Evolutionary conservation across 352 stramenopile species (phyloP), one percentile per base, ranked within the genome.

Genomic region (Achlya hypogyna): DNA sequence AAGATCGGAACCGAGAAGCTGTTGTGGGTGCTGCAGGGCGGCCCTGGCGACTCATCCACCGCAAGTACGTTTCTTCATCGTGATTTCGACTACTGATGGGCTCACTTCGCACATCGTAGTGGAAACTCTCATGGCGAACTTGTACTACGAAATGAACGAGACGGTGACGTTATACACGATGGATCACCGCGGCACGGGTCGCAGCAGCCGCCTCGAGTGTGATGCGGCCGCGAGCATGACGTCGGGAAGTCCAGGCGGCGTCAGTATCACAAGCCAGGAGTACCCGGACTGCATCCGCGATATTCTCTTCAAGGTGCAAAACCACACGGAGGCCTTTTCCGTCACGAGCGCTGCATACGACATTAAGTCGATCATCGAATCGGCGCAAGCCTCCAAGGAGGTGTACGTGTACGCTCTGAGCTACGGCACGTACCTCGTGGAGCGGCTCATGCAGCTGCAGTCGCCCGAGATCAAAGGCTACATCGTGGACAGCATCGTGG

Each of bases 1-100:
- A 27, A 59, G 18, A 51, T 58, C 42, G 60, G 60, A 29, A 67
- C 20, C 10, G 60, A 67, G 14, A 86, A 86, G 43, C 72, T 81
- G 22, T 65, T 90, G 34, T 90, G 82, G 82, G 76, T 90, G 49
- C 72, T 90, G 28, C 82, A 90, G 52, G 82, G 82, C 52, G 82
- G 82, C 0, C 82, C 82, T 5, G 82, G 82, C 6, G 82, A 81
- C 20, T 88, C 82, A 23, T 90, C 82, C 5, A 87, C 77, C 4
- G 82, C 79, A 27, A 85, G n/a, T 54, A 32, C 20, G 59, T n/a
- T n/a, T n/a, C n/a, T n/a, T n/a, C n/a, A n/a, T n/a, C n/a, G n/a
- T n/a, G n/a, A n/a, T n/a, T n/a, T n/a, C n/a, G n/a, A n/a, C n/a
- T n/a, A n/a, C n/a, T 56, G 3, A 76, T 51, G 67, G 60, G 27